A percentile compares a stretch with the other conserved stretches of the same genome.
These are phyloP conservation scores for Stephanodiscus minutulus DNA, from an alignment of 108 stramenopile species.

Conservation along the genomic window DNA sequence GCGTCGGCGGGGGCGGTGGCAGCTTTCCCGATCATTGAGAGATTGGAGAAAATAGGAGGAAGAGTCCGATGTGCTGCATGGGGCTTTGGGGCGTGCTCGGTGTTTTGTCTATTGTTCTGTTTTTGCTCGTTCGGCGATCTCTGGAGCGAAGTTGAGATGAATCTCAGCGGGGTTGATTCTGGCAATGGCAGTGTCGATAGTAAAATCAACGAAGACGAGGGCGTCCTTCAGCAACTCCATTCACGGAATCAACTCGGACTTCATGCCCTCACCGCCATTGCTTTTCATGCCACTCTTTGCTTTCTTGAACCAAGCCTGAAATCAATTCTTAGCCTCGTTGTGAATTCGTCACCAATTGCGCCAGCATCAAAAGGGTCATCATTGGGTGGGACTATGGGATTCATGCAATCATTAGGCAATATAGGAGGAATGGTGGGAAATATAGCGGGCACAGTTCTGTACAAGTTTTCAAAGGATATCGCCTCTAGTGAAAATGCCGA, in stretches of 20 bases:
- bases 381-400: constrained; percentile 23
- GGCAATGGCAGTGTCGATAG: not conserved
- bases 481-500: constrained; percentile 2
- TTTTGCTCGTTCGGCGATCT: constrained; percentile 18
- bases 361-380: constrained; percentile 13
- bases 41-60: constrained; percentile 23
- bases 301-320: constrained; percentile 36
- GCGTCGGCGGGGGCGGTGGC: constrained; percentile 32
- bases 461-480: constrained; percentile 25
- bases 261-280: constrained; percentile 24
- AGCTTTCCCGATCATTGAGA: constrained; percentile 30
- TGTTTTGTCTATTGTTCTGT: constrained; percentile 19
- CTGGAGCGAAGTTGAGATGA: constrained; percentile 5
- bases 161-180: not conserved
- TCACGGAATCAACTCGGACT: constrained; percentile 20
- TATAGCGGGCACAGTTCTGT: constrained; percentile 32
- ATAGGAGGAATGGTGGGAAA: constrained; percentile 40
- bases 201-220: not conserved
- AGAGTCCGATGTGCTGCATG: constrained; percentile 30
- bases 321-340: constrained; percentile 27
- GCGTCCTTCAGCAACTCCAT: constrained; percentile 3
- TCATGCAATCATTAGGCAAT: constrained; percentile 20
- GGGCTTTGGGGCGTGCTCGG: constrained; percentile 17
- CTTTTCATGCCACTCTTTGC: constrained; percentile 22
- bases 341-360: constrained; percentile 3